phyloP scores from a whole-genome alignment of 768 basidiomycete species.

The Lentinula aciculospora region DNA sequence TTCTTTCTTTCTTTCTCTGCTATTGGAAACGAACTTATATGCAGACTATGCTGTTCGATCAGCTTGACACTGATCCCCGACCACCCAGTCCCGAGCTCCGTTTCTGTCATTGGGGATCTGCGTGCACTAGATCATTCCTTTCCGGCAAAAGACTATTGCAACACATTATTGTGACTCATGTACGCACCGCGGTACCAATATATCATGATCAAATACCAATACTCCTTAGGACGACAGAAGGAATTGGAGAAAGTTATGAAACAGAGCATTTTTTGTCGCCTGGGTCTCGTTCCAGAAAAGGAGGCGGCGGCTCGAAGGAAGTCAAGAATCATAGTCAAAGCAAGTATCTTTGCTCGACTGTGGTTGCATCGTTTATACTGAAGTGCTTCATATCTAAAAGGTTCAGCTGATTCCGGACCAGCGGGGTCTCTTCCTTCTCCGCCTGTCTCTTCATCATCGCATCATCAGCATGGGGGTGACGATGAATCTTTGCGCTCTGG shows the following conservation, averaged over 20 bases:
- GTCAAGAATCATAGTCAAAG: background rate
- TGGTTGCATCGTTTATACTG: background rate
- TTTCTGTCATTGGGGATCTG: conserved; percentile 43
- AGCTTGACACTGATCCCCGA: background rate
- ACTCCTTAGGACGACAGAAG: conserved; percentile 38
- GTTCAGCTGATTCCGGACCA: background rate
- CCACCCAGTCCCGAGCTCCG: conserved; percentile 11
- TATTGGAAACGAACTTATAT: background rate
- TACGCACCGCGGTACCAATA: conserved; percentile 37
- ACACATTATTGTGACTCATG: conserved; percentile 46
- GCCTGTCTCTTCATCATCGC: background rate
- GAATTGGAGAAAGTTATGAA: conserved; percentile 27
- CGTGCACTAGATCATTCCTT: conserved; percentile 41
- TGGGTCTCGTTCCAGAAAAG: background rate
- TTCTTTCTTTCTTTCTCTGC: background rate
- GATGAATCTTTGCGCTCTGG: background rate
- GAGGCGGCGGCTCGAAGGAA: background rate
- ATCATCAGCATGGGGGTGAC: background rate
- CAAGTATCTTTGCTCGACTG: background rate
- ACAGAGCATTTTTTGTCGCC: conserved; percentile 15
- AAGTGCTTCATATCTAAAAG: background rate
- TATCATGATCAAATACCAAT: conserved; percentile 37
- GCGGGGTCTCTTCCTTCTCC: conserved; percentile 6
- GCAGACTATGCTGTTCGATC: background rate
- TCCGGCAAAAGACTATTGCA: conserved; percentile 30